Evolutionary conservation across 148 eudicot genomes (phyloP), one percentile per base, ranked within the genome.

Genomic region (Rheum nobile): DNA sequence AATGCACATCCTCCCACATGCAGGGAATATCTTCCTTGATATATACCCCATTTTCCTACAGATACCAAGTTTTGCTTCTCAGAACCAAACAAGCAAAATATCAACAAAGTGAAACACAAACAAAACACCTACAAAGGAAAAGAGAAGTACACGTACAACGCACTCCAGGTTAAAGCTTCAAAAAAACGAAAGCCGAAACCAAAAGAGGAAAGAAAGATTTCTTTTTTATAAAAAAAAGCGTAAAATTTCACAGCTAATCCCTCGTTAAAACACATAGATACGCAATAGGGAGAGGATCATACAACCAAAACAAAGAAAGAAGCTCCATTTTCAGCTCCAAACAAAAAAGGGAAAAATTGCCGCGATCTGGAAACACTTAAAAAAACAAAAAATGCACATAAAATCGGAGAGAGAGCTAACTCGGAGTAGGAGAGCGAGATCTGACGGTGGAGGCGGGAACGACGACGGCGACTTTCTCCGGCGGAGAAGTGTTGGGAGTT

Each of bases 11-110:
- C 83, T 88, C 70, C 84, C 97, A 82, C 96, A 95, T 82, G 94
- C 97, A 73, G 97, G 97, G 81, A 92, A 90, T 72, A 95, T 69
- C 78, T 92, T 95, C 82, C 92, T 83, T 22, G 98, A 95, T 77
- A 95, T 85, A 77, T 88, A 75, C 69, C 99, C 97, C 96, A 91
- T 88, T 79, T 41, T 80, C 89, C 91, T 65, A 34, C 70, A 16
- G 6, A 65, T 12, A 32, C 17, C 9, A 65, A 65, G 37, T 28
- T 34, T 31, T 63, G 29, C n/a, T 70, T 35, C 32, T 43, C 65
- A 76, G 48, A 48, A 73, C 29, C 68, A 22, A 63, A 50, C 52
- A 55, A 57, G 34, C 28, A 24, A 59, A 11, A 10, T 8, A 31
- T 28, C 38, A 71, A 42, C 19, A 34, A 39, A 50, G 26, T 48